Evolutionary conservation across 768 basidiomycete genomes (phyloP).

Genomic region (Agrocybe pediades): DNA sequence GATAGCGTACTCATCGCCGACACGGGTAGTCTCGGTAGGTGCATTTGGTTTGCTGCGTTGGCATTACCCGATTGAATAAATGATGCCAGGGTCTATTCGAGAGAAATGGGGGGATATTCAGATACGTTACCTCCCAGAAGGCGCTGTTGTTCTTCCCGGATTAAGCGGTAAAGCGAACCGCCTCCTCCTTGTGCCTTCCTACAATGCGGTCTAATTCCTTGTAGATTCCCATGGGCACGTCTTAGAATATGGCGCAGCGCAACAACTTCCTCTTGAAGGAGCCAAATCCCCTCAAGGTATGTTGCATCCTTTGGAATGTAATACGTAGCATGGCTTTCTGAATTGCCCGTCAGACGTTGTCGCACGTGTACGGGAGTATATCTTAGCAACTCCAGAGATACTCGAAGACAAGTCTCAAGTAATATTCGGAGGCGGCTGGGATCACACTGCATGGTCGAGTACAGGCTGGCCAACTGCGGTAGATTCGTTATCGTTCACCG

Average conservation of each 20-base stretch:
- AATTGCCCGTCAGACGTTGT: slow-evolving; percentile 53
- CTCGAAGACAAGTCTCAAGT: slow-evolving; percentile 56
- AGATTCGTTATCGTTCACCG: slow-evolving; percentile 22
- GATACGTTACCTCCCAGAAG: slow-evolving; percentile 52
- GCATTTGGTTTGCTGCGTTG: neutral
- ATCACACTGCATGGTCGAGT: slow-evolving; percentile 77
- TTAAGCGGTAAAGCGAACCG: slow-evolving; percentile 57
- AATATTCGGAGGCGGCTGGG: slow-evolving; percentile 88
- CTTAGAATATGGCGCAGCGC: slow-evolving; percentile 73
- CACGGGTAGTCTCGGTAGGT: slow-evolving; percentile 58
- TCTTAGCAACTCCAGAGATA: slow-evolving; percentile 60
- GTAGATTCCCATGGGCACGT: slow-evolving; percentile 80
- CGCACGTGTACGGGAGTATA: slow-evolving; percentile 58
- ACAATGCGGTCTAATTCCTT: neutral
- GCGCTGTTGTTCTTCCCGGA: slow-evolving; percentile 71
- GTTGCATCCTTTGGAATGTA: neutral
- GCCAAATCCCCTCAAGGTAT: slow-evolving; percentile 59
- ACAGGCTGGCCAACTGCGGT: slow-evolving; percentile 71
- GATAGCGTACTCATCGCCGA: slow-evolving; percentile 50
- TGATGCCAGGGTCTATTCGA: slow-evolving; percentile 43
- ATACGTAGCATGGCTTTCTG: neutral
- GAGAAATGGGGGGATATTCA: slow-evolving; percentile 16
- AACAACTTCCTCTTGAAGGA: slow-evolving; percentile 65
- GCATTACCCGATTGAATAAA: slow-evolving; percentile 17
- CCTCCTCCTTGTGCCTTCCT: neutral